Evolutionary conservation across 192 early-diverging fungal species (phyloP), one percentile per base, ranked within the genome.

Genomic region (Coemansia reversa): DNA sequence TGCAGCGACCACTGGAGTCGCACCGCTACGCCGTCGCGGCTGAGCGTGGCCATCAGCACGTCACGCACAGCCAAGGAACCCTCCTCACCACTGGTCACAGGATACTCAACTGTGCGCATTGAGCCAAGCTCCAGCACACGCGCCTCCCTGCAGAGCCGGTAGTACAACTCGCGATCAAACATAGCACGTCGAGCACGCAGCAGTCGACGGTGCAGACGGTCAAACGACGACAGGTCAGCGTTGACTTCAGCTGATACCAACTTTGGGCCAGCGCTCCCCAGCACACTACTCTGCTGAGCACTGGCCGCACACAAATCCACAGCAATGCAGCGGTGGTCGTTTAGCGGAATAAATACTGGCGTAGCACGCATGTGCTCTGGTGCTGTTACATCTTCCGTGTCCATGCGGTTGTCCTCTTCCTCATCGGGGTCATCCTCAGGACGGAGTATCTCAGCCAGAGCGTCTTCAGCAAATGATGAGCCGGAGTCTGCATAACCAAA

Each of bases 81-180:
- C 5, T 23, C 55, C n/a, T 22, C 0, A 11, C 16, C 47, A 11
- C n/a, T 20, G 18, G 58, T 9, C 8, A 20, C 42, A 22, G 33
- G 27, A 24, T 7, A 19, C 27, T 32, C 30, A 3, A 52, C 47
- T 9, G 67, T 47, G 48, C 72, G 72, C 7, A 80, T 45, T 2
- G 72, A 67, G 20, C 77, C 77, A 2, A 80, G 72, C 58, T 80
- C 77, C 53, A 74, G 65, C 11, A 69, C 65, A 0, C 77, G 68
- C n/a, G 77, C 77, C 55, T 80, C 77, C 12, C 63, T 63, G 62
- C 72, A 67, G 30, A 80, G 69, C 1, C 77, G 54, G 47, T 74
- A 56, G 59, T 68, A 74, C 62, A 80, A 62, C 62, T 80, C 77
- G 51, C 72, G 69, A 55, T 80, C 77, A 56, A 74, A 80, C 55